Evolutionary conservation across 179 eudicot species (phyloP), one percentile per base, ranked within the genome.

Genomic region (Beta lomatogona): DNA sequence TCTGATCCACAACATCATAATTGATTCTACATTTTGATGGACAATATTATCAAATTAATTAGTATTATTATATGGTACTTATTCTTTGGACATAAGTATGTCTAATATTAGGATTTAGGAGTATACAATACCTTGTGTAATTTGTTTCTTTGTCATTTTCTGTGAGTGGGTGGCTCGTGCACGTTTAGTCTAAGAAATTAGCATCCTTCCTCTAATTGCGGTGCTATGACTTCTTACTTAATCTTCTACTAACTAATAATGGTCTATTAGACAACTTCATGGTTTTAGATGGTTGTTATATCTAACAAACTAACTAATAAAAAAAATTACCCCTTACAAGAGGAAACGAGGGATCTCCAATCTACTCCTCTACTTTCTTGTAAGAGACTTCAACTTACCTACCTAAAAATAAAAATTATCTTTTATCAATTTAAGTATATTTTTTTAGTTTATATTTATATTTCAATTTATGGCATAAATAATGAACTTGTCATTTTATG

Each of bases 151-250:
- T 71, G 68, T 59, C 48, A 28, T 54, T 28, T 31, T 60, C 14
- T 77, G 77, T 46, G 41, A 71, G 73, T 61, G 77, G 76, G 54
- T 46, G 44, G 79, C 81, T 72, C 64, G 60, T 71, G 76, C 65
- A 72, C 46, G 41, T 2, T 25, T 25, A 41, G 46, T 70, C 53
- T 8, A 36, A 71, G 55, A 21, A 73, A 77, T 82, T 61, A 21
- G 19, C 18, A 64, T 19, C 19, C 58, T 50, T 77, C 81, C 81
- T 63, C 5, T 77, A 73, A 82, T 82, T 82, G 81, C 80, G 85
- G 60, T 60, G 71, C 60, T 64, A 59, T 79, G 14, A 2, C 5
- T 53, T 25, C 52, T 48, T 48, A 48, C 1, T 0, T 1, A 48
- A 48, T 48, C 52, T 25, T 80, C 89, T 57, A 14, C 61, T 16